These are phyloP conservation scores for Mucuna pruriens DNA, from an alignment of 306 rosid genomes.

Conservation along the genomic window DNA sequence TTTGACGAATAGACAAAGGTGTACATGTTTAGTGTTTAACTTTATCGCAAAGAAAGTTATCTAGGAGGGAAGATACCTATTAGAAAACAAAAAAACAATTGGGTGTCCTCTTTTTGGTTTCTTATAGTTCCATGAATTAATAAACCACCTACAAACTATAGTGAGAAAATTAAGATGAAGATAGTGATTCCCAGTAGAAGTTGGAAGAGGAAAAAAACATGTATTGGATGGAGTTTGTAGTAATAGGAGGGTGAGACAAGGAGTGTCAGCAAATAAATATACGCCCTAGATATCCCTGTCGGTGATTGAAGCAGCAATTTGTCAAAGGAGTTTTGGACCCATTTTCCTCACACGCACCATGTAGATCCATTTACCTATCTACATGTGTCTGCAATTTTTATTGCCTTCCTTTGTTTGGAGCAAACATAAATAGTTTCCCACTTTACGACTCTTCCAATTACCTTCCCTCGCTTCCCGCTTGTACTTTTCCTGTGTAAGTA, in stretches of 20 bases:
- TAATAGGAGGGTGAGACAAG: background rate
- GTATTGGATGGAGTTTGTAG: background rate
- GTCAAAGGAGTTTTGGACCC: slow-evolving; percentile 43
- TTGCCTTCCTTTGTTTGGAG: slow-evolving; percentile 16
- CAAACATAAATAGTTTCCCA: background rate
- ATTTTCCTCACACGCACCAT: background rate
- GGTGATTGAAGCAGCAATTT: slow-evolving; percentile 31
- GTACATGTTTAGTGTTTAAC: no score
- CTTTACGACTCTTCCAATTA: background rate
- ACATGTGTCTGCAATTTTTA: background rate
- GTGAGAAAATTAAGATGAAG: background rate
- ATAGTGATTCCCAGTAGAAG: background rate
- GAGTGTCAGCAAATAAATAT: slow-evolving; percentile 36
- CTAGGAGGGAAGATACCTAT: no score
- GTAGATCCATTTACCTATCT: background rate
- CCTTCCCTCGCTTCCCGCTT: background rate
- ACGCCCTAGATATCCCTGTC: slow-evolving; percentile 25
- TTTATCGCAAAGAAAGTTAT: no score
- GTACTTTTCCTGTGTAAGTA: background rate
- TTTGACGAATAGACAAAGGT: no score
- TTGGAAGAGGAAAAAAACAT: background rate
- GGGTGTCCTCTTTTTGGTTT: no score
- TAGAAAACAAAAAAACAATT: no score
- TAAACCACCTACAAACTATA: background rate
- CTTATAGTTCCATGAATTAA: background rate